These are phyloP conservation scores for Trapa incisa DNA, from an alignment of 345 rosid species.

Conservation along the genomic window DNA sequence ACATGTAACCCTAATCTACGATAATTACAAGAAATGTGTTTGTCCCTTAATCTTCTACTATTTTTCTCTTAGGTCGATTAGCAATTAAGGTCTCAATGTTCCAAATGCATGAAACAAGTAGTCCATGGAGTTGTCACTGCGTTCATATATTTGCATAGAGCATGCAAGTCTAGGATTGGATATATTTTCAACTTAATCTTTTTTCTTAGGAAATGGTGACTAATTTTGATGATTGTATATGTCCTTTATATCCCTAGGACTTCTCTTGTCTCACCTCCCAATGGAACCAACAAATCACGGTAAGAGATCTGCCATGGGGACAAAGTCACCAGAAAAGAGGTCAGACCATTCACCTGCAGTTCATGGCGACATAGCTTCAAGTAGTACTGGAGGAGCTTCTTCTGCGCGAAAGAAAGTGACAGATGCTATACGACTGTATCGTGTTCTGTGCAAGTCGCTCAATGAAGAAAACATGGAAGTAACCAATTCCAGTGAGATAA, in stretches of 20 bases:
- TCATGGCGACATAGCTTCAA: neutral
- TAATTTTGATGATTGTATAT: too few relatives aligned
- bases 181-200: too few relatives aligned
- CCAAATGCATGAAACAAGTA: too few relatives aligned
- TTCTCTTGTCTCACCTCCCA: neutral
- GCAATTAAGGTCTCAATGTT: too few relatives aligned
- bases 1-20: too few relatives aligned
- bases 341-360: neutral
- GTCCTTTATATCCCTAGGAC: neutral
- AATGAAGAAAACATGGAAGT: neutral
- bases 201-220: too few relatives aligned
- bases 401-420: neutral
- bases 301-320: neutral
- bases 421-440: neutral
- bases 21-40: too few relatives aligned
- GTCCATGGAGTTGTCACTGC: too few relatives aligned
- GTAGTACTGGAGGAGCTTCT: neutral
- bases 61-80: too few relatives aligned
- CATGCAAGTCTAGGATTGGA: too few relatives aligned
- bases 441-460: neutral
- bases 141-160: too few relatives aligned
- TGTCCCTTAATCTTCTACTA: too few relatives aligned
- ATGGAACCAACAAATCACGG: neutral
- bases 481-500: neutral
- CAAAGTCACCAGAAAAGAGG: neutral